Evolutionary conservation across 2,329 filamentous ascomycete genomes (phyloP), one percentile per base, ranked within the genome.

Genomic region (Stenocarpella maydis): DNA sequence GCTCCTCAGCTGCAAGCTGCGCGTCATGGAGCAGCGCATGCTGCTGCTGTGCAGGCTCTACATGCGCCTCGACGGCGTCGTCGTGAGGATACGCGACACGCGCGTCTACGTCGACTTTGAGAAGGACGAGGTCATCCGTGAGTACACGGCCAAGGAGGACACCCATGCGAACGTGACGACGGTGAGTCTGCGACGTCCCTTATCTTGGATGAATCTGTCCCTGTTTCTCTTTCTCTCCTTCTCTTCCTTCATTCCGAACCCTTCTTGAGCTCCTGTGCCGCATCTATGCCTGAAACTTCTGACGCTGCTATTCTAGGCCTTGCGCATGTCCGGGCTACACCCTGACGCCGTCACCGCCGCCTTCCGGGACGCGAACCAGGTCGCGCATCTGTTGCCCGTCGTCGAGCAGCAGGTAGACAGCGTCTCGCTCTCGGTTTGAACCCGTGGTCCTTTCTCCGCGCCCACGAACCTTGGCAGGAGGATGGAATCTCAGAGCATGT

Each of bases 71-170:
- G 96, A 99, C 76, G 92, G 94, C 75, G 96, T 99, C 54, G 77
- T 99, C 52, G 88, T 98, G 69, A 87, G 96, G 69, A 88, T 99
- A 69, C 87, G 95, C 67, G 96, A 99, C 78, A 98, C 95, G 1
- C 86, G 96, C 72, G 85, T 99, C 41, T 99, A 97, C 79, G 88
- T 98, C 68, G 96, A 99, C 78, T 97, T 98, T 78, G 88, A 85
- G 50, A 90, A 86, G 21, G 88, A 91, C 63, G 88, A 92, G 76
- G 91, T 98, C 37, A 91, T 97, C 37, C 86, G 95, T 72, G 95
- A 99, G 81, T 98, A 97, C 77, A 93, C 93, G 24, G 91, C 91
- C n/a, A 91, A 92, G 78, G 95, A 99, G 82, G 91, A 91, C 64
- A 86, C 83, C 65, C 98, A 97, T 78, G 91, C 91, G 34, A 88